Evolutionary conservation across 441 rosid species (phyloP).

Genomic region (Oxalis stricta): DNA sequence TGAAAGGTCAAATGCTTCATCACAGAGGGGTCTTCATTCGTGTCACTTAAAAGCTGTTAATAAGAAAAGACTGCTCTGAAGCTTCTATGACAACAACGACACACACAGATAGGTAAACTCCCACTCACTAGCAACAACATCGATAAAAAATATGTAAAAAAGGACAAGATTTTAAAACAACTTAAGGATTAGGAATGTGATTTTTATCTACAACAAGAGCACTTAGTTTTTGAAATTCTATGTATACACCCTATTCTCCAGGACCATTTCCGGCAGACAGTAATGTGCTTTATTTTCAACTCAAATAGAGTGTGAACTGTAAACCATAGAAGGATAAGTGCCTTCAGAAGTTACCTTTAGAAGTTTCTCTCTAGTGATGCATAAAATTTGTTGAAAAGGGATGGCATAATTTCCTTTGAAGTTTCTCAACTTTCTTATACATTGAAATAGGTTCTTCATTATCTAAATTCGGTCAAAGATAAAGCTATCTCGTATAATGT

Average conservation of each 20-base stretch:
- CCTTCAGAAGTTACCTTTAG: constrained; percentile 42
- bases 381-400: constrained; percentile 56
- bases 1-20: neutral
- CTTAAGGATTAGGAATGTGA: too few relatives aligned
- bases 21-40: neutral
- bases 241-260: neutral
- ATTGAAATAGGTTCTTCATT: constrained; percentile 26
- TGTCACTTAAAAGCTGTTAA: neutral
- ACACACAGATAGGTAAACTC: neutral
- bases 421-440: constrained; percentile 47
- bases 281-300: too few relatives aligned
- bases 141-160: too few relatives aligned
- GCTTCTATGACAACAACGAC: neutral
- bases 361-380: constrained; percentile 71
- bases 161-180: too few relatives aligned
- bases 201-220: too few relatives aligned
- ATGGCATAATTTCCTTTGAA: constrained; percentile 60
- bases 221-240: neutral
- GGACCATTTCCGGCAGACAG: neutral
- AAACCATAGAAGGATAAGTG: neutral
- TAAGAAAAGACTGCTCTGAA: neutral
- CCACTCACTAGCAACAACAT: too few relatives aligned
- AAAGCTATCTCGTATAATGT: constrained; percentile 10
- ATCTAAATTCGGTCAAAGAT: constrained; percentile 39
- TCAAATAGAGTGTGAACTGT: neutral